A percentile compares a stretch with the other conserved stretches of the same genome.
Evolutionary conservation across 139 green algal species (phyloP).

Genomic region (Tetradesmus lagerheimii): DNA sequence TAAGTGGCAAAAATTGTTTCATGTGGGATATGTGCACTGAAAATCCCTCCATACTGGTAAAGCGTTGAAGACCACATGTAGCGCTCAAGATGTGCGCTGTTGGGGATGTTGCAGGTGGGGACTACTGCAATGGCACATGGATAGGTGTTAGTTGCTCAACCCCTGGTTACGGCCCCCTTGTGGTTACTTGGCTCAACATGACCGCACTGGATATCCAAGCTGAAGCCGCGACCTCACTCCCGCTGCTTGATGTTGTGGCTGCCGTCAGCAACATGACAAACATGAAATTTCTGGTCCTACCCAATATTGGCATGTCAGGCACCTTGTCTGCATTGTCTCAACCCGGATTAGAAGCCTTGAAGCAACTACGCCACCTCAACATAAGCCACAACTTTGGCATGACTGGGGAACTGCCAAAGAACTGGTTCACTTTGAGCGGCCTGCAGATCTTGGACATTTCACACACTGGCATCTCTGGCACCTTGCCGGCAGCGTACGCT

Average conservation of each 20-base stretch:
- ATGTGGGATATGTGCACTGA: too few relatives aligned
- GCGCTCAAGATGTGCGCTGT: too few relatives aligned
- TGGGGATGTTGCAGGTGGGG: too few relatives aligned
- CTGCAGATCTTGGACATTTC: not conserved
- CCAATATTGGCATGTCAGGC: not conserved
- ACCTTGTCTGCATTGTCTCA: not conserved
- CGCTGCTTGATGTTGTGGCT: not conserved
- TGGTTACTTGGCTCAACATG: not conserved
- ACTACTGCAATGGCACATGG: too few relatives aligned
- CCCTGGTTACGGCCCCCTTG: not conserved
- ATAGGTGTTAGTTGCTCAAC: too few relatives aligned
- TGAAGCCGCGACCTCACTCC: not conserved
- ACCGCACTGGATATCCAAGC: not conserved
- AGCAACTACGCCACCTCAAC: not conserved
- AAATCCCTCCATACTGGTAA: too few relatives aligned
- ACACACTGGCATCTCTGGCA: not conserved
- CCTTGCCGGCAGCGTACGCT: not conserved
- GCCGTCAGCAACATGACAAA: not conserved
- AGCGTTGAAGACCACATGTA: too few relatives aligned
- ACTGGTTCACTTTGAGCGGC: not conserved
- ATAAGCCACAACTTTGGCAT: not conserved
- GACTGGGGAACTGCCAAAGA: not conserved
- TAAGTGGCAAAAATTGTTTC: too few relatives aligned
- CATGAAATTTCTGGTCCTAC: not conserved
- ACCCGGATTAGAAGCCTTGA: not conserved